phyloP scores from a whole-genome alignment of 257 asterid species.

The Lycium barbarum region DNA sequence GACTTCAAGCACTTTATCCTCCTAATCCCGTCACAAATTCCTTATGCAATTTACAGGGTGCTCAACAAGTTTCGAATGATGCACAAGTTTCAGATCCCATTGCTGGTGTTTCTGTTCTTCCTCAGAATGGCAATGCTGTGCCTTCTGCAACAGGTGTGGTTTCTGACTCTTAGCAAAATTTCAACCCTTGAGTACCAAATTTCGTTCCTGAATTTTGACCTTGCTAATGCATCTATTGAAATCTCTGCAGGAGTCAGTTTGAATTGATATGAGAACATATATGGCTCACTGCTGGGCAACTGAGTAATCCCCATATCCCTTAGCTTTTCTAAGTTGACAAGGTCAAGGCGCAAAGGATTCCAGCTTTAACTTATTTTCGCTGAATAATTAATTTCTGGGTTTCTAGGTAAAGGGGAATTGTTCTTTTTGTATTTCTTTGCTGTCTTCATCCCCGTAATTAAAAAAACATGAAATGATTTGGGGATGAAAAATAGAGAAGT shows the following conservation, averaged over 20 bases:
- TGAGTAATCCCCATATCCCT: too few relatives aligned
- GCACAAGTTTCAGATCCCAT: conserved; percentile 25
- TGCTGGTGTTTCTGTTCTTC: not conserved
- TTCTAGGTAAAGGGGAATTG: not conserved
- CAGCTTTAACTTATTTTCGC: not conserved
- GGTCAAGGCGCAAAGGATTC: too few relatives aligned
- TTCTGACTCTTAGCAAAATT: conserved; percentile 18
- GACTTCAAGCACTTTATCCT: conserved; percentile 46
- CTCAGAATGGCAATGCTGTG: conserved; percentile 25
- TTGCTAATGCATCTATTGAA: not conserved
- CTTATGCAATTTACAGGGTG: conserved; percentile 19
- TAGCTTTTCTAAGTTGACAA: not conserved
- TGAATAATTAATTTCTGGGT: not conserved
- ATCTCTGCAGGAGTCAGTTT: conserved; percentile 5
- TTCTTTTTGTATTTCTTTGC: not conserved
- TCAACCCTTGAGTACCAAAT: not conserved
- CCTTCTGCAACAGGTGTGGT: not conserved
- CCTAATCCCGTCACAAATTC: conserved; percentile 35
- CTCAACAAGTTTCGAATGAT: conserved; percentile 33
- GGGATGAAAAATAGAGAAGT: too few relatives aligned
- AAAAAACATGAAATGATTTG: not conserved
- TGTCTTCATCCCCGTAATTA: not conserved
- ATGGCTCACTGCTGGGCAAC: not conserved
- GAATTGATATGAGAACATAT: not conserved
- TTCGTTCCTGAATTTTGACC: not conserved